These are phyloP conservation scores for Backusella parvicylindrica DNA, from an alignment of 192 early-diverging fungal genomes.

Conservation along the genomic window DNA sequence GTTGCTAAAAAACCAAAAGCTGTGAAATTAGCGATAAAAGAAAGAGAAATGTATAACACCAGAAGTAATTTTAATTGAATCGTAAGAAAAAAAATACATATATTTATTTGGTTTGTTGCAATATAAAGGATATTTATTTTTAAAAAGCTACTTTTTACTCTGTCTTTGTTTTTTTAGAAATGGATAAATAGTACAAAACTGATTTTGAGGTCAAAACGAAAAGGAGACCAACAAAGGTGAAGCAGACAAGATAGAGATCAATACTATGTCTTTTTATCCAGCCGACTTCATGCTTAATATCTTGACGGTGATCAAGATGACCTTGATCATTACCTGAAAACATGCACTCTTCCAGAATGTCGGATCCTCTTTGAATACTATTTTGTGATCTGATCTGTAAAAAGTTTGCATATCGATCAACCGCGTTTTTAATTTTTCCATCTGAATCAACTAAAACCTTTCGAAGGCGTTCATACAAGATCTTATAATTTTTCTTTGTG, in stretches of 20 bases:
- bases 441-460: not conserved
- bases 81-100: too few species aligned
- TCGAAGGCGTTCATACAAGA: not conserved
- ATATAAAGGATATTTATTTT: not conserved
- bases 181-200: not conserved
- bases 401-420: not conserved
- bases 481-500: not conserved
- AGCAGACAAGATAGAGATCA: not conserved
- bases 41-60: too few species aligned
- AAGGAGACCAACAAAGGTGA: not conserved
- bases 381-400: slow-evolving; percentile 14
- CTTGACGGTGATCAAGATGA: not conserved
- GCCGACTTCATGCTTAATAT: not conserved
- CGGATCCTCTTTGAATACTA: slow-evolving; percentile 1
- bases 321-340: slow-evolving; percentile 12
- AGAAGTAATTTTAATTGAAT: too few species aligned
- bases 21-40: too few species aligned
- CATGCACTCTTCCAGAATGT: slow-evolving; percentile 21
- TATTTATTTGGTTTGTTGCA: too few species aligned
- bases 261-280: not conserved
- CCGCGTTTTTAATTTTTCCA: not conserved
- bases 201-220: not conserved
- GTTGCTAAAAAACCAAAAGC: too few species aligned
- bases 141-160: not conserved
- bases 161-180: not conserved